phyloP scores from a whole-genome alignment of 441 rosid species.

The Brassica hybrid region DNA sequence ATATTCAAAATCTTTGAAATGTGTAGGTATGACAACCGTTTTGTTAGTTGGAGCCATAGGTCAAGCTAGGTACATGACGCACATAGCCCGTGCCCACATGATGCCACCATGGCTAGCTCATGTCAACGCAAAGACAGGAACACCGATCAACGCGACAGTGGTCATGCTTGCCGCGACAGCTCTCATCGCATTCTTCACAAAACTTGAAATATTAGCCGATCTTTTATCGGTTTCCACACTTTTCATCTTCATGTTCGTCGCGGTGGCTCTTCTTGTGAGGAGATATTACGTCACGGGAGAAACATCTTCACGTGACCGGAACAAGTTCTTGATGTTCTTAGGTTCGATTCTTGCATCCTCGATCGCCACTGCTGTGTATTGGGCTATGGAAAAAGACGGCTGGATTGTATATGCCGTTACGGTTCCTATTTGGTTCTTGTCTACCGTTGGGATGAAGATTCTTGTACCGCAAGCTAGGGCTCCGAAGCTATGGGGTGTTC shows the following conservation, averaged over 20 bases:
- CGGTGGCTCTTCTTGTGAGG: slow-evolving; percentile 72
- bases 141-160: slow-evolving; percentile 74
- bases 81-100: slow-evolving; percentile 82
- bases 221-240: slow-evolving; percentile 72
- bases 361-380: slow-evolving; percentile 52
- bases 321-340: slow-evolving; percentile 55
- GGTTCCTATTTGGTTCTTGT: slow-evolving; percentile 61
- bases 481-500: slow-evolving; percentile 78
- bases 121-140: slow-evolving; percentile 66
- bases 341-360: slow-evolving; percentile 61
- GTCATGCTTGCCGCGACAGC: slow-evolving; percentile 70
- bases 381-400: slow-evolving; percentile 53
- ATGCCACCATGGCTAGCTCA: slow-evolving; percentile 84
- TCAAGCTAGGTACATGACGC: slow-evolving; percentile 81
- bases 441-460: slow-evolving; percentile 49
- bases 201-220: slow-evolving; percentile 53
- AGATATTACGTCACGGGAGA: slow-evolving; percentile 67
- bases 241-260: slow-evolving; percentile 77
- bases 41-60: slow-evolving; percentile 69
- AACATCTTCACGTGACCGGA: slow-evolving; percentile 48
- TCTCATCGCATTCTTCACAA: slow-evolving; percentile 66
- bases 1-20: background rate
- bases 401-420: slow-evolving; percentile 71
- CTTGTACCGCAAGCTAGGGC: slow-evolving; percentile 70
- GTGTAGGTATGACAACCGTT: slow-evolving; percentile 68